A percentile compares a stretch with the other conserved stretches of the same genome.
phyloP scores from a whole-genome alignment of 805 yeast genomes.

The Cyberlindnera euphorbiae region DNA sequence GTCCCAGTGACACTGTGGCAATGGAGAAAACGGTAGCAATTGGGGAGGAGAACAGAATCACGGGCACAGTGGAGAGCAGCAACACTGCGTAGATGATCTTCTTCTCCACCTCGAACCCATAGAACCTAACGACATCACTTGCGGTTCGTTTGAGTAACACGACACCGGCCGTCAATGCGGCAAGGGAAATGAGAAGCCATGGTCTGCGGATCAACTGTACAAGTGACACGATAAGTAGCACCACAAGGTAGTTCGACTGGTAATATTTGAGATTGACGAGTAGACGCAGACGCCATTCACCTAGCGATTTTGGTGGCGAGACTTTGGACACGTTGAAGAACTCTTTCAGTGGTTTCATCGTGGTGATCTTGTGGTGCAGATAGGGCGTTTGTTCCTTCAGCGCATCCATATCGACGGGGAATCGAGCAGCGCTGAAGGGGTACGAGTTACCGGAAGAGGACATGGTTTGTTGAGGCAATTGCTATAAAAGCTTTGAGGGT shows the following conservation, averaged over 20 bases:
- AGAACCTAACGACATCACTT: slow-evolving; percentile 8
- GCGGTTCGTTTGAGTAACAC: slow-evolving; percentile 9
- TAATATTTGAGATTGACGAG: slow-evolving; percentile 16
- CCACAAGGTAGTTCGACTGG: slow-evolving; percentile 22
- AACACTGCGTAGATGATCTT: slow-evolving; percentile 12
- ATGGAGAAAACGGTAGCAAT: slow-evolving; percentile 11
- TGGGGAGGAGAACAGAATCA: slow-evolving; percentile 19
- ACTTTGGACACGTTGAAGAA: slow-evolving; percentile 18
- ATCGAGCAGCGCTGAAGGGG: slow-evolving; percentile 12
- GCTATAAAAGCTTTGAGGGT: too few species aligned
- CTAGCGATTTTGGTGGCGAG: slow-evolving; percentile 9
- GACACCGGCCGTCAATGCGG: slow-evolving; percentile 8
- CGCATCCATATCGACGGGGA: slow-evolving; percentile 14
- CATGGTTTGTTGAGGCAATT: background rate
- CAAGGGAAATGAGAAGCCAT: slow-evolving; percentile 13
- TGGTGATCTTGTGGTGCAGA: slow-evolving; percentile 21
- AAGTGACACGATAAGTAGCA: slow-evolving; percentile 12
- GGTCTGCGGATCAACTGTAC: slow-evolving; percentile 18
- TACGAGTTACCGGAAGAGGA: slow-evolving; percentile 7
- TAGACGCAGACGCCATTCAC: slow-evolving; percentile 14
- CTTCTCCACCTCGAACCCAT: slow-evolving; percentile 14
- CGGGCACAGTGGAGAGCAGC: slow-evolving; percentile 16
- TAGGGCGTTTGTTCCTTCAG: slow-evolving; percentile 21
- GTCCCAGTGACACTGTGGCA: slow-evolving; percentile 7
- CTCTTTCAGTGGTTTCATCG: slow-evolving; percentile 19